Evolutionary conservation across 345 rosid genomes (phyloP).

Genomic region (Excoecaria cochinchinensis): DNA sequence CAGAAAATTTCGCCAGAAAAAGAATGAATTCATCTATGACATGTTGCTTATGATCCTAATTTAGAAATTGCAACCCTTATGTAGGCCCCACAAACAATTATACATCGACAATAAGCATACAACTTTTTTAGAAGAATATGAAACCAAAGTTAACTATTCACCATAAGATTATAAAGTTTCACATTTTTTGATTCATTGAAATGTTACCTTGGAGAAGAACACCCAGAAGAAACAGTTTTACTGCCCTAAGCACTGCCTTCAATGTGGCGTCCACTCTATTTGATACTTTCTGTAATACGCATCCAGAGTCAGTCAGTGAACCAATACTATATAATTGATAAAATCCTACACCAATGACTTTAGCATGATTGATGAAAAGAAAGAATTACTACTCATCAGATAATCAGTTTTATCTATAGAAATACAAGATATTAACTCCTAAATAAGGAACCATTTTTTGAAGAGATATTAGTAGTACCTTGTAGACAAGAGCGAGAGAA

Average conservation of each 20-base stretch:
- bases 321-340: not conserved
- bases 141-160: not conserved
- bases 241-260: constrained; percentile 40
- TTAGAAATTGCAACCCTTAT: not conserved
- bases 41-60: not conserved
- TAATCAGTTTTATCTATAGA: not conserved
- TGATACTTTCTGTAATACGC: constrained; percentile 34
- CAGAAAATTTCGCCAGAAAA: no score
- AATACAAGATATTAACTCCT: not conserved
- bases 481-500: constrained; percentile 47
- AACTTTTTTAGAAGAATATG: not conserved
- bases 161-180: not conserved
- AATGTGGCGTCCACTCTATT: constrained; percentile 36
- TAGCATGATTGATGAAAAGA: not conserved
- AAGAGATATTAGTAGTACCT: constrained; percentile 22
- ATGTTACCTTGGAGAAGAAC: constrained; percentile 47
- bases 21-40: no score
- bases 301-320: no score
- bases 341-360: not conserved
- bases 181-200: not conserved
- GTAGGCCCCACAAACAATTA: not conserved
- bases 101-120: not conserved
- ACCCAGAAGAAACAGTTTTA: constrained; percentile 41
- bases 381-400: not conserved
- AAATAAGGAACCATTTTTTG: not conserved